Conservation (phyloP, 73 alveolate genomes). For the Symbiodinium pilosum region DNA sequence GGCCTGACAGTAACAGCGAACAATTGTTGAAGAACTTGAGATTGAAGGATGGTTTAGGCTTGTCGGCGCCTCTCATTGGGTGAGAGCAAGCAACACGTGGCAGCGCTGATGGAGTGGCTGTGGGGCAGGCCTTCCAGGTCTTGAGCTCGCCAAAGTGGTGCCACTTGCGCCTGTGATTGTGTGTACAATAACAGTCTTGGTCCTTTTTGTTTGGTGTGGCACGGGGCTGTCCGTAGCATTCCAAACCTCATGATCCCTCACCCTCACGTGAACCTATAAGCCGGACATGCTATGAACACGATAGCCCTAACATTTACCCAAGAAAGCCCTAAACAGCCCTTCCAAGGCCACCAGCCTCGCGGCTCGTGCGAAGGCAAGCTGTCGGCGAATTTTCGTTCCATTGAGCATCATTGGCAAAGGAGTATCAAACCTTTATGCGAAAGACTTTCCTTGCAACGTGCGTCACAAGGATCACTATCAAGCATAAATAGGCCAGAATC, state of each 20-base stretch:
- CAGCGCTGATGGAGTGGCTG: too few relatives aligned
- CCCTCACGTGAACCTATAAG: background rate
- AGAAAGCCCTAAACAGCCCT: too few relatives aligned
- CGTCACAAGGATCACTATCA: background rate
- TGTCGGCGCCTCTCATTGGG: too few relatives aligned
- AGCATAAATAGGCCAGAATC: background rate
- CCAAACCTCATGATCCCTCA: background rate
- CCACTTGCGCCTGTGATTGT: background rate
- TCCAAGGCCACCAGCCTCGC: background rate
- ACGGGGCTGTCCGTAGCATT: background rate
- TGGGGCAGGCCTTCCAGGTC: background rate
- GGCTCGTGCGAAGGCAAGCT: slow-evolving; percentile 73
- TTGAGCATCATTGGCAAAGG: background rate
- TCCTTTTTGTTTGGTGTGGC: background rate
- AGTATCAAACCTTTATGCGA: background rate
- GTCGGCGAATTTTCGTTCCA: slow-evolving; percentile 33
- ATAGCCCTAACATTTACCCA: too few relatives aligned
- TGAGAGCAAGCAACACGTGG: too few relatives aligned
- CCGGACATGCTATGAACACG: background rate
- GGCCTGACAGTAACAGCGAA: too few relatives aligned
- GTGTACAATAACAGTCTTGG: background rate
- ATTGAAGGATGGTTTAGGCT: too few relatives aligned
- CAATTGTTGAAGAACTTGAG: too few relatives aligned
- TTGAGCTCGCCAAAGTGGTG: slow-evolving; percentile 37
- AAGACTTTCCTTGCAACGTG: background rate